Evolutionary conservation across 495 filamentous ascomycete genomes (phyloP), one percentile per base, ranked within the genome.

Genomic region (Apodospora peruviana): DNA sequence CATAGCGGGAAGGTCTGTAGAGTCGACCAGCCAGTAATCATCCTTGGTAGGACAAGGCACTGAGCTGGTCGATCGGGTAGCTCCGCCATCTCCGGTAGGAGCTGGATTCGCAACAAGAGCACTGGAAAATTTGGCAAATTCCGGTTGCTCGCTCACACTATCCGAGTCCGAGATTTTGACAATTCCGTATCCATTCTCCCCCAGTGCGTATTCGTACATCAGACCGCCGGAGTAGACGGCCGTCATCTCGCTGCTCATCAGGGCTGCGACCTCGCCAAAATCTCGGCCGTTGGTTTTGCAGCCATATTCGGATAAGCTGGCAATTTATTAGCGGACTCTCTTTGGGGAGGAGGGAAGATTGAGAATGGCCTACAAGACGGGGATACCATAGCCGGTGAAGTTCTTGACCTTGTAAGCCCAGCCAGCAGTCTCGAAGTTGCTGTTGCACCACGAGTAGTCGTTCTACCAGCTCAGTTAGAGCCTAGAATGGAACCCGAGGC

Each of bases 381-480:
- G 93, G 40, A 96, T 71, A 53, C 90, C 89, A 64, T 96, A 97
- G 59, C 86, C 83, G 51, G 80, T 84, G 75, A 91, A 96, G 67
- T 84, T 88, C 73, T 87, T 78, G 43, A 96, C 93, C 80, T 96
- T 96, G 66, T 87, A 72, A 62, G 88, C 76, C 90, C 90, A 97
- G 54, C 88, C 90, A 43, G 91, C 88, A 41, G 65, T 76, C 20
- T 61, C 60, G 72, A 87, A 95, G 45, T 85, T 80, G 18, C 90
- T 88, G 57, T 90, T 85, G 61, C 91, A 97, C 91, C 91, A 97
- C 40, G 90, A 96, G 73, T 96, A 96, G 70, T 96, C 93, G 70
- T 97, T 96, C 68, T 73, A 41, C 18, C 12, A 16, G 23, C 4
- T 2, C 25, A 20, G 44, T 38, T 19, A 38, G 44, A 8, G 37